phyloP scores from a whole-genome alignment of 305 asterid genomes.

The Lippia alba region DNA sequence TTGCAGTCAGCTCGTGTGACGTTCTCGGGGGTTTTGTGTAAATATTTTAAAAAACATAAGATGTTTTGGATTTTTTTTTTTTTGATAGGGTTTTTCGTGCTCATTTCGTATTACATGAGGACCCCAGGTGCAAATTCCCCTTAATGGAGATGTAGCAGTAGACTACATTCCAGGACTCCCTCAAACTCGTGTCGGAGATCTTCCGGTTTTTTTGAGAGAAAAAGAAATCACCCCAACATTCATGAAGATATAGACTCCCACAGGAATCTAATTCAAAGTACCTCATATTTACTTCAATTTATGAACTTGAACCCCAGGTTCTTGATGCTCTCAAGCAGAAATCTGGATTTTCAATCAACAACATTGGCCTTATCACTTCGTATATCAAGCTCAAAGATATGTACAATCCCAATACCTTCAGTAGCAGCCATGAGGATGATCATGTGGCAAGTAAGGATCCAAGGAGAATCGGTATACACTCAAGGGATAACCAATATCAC shows the following conservation, averaged over 20 bases:
- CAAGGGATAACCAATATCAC: no score
- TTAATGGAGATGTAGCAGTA: constrained; percentile 44
- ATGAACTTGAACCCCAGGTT: constrained; percentile 49
- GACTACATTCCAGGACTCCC: constrained; percentile 50
- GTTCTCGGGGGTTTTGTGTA: no score
- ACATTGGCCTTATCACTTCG: constrained; percentile 48
- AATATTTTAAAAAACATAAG: no score
- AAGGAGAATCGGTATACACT: no score
- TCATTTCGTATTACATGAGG: no score
- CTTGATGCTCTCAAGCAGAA: constrained; percentile 39
- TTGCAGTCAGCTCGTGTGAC: no score
- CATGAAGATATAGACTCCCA: constrained; percentile 3
- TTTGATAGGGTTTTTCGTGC: no score
- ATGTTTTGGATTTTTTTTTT: no score
- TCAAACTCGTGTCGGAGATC: constrained; percentile 43
- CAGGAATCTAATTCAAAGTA: constrained; percentile 30
- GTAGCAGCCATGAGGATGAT: background rate
- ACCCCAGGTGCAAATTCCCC: no score
- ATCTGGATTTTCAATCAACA: constrained; percentile 36
- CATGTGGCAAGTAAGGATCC: background rate
- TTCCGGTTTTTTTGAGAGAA: constrained; percentile 35
- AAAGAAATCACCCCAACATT: background rate
- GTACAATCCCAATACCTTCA: background rate
- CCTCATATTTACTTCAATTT: constrained; percentile 44
- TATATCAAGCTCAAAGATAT: constrained; percentile 18